Evolutionary conservation across 768 basidiomycete species (phyloP).

Genomic region (Lenzites betulinus): DNA sequence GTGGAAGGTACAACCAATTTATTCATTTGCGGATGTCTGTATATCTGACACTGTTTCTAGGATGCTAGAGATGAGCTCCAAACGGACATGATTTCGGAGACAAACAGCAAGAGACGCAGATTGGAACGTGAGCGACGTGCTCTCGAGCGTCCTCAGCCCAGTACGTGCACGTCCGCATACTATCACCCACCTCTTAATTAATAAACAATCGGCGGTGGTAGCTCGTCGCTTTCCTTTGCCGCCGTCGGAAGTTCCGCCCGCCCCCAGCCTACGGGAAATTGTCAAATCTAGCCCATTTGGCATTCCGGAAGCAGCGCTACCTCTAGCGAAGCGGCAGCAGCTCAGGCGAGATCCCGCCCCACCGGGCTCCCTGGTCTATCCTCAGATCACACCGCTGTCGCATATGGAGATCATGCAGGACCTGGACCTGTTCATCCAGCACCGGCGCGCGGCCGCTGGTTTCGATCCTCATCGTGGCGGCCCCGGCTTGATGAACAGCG

Average conservation of each 20-base stretch:
- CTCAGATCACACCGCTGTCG: slow-evolving; percentile 33
- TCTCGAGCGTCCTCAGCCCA: slow-evolving; percentile 70
- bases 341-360: slow-evolving; percentile 19
- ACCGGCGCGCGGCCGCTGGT: slow-evolving; percentile 22
- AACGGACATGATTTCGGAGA: slow-evolving; percentile 86
- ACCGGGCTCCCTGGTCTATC: slow-evolving; percentile 28
- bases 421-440: slow-evolving; percentile 31
- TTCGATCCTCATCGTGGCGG: slow-evolving; percentile 21
- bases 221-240: slow-evolving; percentile 64
- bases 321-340: slow-evolving; percentile 13
- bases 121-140: slow-evolving; percentile 85
- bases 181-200: background rate
- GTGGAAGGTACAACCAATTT: slow-evolving; percentile 70
- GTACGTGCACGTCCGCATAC: slow-evolving; percentile 28
- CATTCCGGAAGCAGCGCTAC: slow-evolving; percentile 22
- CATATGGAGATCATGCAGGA: slow-evolving; percentile 35
- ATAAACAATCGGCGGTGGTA: slow-evolving; percentile 25
- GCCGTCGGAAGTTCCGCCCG: slow-evolving; percentile 51
- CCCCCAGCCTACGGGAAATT: slow-evolving; percentile 69
- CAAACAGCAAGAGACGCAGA: slow-evolving; percentile 80
- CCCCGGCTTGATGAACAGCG: slow-evolving; percentile 12
- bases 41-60: slow-evolving; percentile 39
- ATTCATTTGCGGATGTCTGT: slow-evolving; percentile 17
- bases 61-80: slow-evolving; percentile 77
- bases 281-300: slow-evolving; percentile 59